Base-by-base conservation (phyloP, 495 filamentous ascomycete genomes). In the Penicillium arizonense region DNA sequence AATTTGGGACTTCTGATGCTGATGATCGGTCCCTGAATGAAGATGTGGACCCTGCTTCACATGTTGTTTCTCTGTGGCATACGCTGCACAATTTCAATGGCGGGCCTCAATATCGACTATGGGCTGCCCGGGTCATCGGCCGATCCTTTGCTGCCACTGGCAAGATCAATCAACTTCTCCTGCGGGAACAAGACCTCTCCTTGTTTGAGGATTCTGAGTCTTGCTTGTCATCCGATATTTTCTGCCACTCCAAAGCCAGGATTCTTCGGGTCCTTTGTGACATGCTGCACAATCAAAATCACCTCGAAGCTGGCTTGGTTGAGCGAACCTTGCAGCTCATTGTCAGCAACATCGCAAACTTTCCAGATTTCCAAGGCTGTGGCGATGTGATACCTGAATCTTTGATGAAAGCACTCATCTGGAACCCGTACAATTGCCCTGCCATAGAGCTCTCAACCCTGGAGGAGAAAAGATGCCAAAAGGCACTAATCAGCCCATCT, bases 111-210 rank as follows among this genome's bases (percentile, higher is more conserved):
- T 97, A 94, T 64, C 70, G 88, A 11, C 69, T 89, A 4, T 98
- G 94, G 94, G 88, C 87, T 35, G 91, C 87, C 6, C 81, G 84
- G 47, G 87, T 91, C 13, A 76, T 98, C 20, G 94, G 94, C 16
- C 82, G 90, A 58, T 86, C 90, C 1, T 97, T 91, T 70, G 85
- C 87, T 39, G 79, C 87, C 4, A 88, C 84, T 43, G 89, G 89
- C 14, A 71, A 82, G 51, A 78, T 89, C 24, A 58, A 61, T 42
- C 65, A 76, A 35, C 55, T 58, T 10, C 53, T 78, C 11, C 44
- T 72, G 20, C 71, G 72, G 40, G 76, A 79, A 44, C 74, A 76
- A 34, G 67, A 71, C 20, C 55, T 61, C 7, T 55, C 46, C 3
- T 34, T 72, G 0, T 73, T 73, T 21, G 35, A 62, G 10, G 14